These are phyloP conservation scores for Amanita pseudoporphyria DNA, from an alignment of 768 basidiomycete species.

Conservation along the genomic window DNA sequence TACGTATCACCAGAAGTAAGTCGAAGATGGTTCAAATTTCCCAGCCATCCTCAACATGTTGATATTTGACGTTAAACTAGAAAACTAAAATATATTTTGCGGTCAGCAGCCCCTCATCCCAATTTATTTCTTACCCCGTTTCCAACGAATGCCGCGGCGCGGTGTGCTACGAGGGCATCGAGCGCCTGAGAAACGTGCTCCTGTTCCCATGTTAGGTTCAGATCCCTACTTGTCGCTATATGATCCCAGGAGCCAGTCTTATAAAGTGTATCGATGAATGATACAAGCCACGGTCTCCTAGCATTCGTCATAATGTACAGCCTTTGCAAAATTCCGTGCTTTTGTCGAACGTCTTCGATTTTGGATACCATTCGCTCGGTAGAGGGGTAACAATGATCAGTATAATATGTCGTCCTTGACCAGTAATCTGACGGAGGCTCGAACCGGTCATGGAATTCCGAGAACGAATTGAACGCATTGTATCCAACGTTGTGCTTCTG, in stretches of 20 bases:
- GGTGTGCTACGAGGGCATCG: conserved; percentile 43
- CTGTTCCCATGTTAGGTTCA: conserved; percentile 35
- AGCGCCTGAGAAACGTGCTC: conserved; percentile 40
- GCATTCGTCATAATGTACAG: conserved; percentile 46
- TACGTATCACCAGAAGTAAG: conserved; percentile 22
- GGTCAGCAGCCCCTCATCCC: not conserved
- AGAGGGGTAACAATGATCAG: conserved; percentile 37
- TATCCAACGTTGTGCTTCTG: conserved; percentile 28
- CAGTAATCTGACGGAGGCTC: conserved; percentile 18
- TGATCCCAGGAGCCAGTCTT: conserved; percentile 33
- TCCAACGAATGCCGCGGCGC: conserved; percentile 43
- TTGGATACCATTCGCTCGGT: conserved; percentile 30
- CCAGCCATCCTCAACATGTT: conserved; percentile 26
- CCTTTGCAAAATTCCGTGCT: not conserved
- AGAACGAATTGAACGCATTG: conserved; percentile 46
- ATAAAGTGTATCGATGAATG: conserved; percentile 26
- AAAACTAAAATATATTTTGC: conserved; percentile 20
- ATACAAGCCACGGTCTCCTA: conserved; percentile 31
- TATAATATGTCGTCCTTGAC: conserved; percentile 27
- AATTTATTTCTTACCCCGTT: conserved; percentile 36
- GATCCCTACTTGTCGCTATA: conserved; percentile 34
- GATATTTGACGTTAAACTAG: conserved; percentile 29
- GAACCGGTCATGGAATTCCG: conserved; percentile 42
- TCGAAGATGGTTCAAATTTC: conserved; percentile 16
- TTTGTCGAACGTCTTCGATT: conserved; percentile 25